Evolutionary conservation across 495 filamentous ascomycete genomes (phyloP), one percentile per base, ranked within the genome.

Genomic region (Penicillium tannophilum): DNA sequence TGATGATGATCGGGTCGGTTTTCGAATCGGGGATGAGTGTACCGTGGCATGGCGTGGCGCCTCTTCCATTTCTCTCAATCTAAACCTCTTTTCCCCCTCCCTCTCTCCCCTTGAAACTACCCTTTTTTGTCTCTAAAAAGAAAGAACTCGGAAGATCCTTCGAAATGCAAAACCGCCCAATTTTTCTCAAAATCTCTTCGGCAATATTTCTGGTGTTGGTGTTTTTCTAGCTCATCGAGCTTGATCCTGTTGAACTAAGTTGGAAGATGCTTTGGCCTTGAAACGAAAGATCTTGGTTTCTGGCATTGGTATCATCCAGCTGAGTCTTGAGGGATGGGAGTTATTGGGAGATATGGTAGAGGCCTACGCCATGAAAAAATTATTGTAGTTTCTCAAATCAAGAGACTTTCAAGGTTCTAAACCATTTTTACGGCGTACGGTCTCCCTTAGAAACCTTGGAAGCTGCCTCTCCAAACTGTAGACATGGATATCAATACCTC

Each of bases 1-100:
- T 76, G 74, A 76, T 78, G 75, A 78, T 76, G 74, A 76, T 76
- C 68, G 70, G 71, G 72, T 76, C 68, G 67, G 71, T 76, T 74
- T 76, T 73, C 68, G 66, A 64, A 68, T 72, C 67, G 67, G 68
- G 72, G 63, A 68, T 68, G 67, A 75, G 69, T 76, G 65, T 70
- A 72, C 62, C 73, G 68, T 76, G 74, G 74, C 72, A 74, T 76
- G 72, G 72, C 72, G 69, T 75, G 65, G 67, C 69, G 63, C 65
- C 63, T 62, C 66, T 69, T 72, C 71, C 70, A 63, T 66, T 62
- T 63, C 60, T 62, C 55, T 63, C 47, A 61, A 67, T 56, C 54
- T 68, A 61, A 68, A 56, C 66, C 59, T 69, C 60, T 66, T 64
- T 56, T 54, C 53, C 61, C 48, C 46, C 48, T 60, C 51, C 48